phyloP scores from a whole-genome alignment of 139 green algal genomes.

The Chlamydomonas urium region DNA sequence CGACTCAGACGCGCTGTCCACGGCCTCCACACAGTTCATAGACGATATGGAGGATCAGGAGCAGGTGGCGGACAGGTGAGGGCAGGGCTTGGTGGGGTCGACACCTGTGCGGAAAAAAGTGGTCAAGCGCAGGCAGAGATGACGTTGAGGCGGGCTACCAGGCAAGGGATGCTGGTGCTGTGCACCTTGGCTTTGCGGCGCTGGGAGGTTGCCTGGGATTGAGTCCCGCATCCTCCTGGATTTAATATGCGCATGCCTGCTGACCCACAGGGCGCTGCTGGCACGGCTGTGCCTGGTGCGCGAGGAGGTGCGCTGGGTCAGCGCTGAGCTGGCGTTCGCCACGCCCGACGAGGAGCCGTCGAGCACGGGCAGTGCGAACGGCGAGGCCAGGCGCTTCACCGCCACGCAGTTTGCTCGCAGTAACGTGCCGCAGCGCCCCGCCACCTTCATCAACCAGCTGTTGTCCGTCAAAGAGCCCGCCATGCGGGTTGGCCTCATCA shows the following conservation, averaged over 20 bases:
- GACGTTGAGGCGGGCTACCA: too few relatives aligned
- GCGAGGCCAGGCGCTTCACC: neutral
- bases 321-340: constrained; percentile 9
- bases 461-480: constrained; percentile 24
- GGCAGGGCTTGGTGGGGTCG: too few relatives aligned
- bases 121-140: too few relatives aligned
- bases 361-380: neutral
- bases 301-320: constrained; percentile 43
- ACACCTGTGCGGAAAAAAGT: too few relatives aligned
- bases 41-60: constrained; percentile 61
- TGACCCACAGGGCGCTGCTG: constrained; percentile 26
- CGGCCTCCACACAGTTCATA: constrained; percentile 45
- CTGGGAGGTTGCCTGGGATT: too few relatives aligned
- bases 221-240: too few relatives aligned
- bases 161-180: too few relatives aligned
- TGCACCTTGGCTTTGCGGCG: too few relatives aligned
- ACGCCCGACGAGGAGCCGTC: neutral
- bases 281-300: constrained; percentile 43
- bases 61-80: neutral
- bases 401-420: constrained; percentile 25
- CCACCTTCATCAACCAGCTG: constrained; percentile 52
- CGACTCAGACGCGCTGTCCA: constrained; percentile 28
- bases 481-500: constrained; percentile 30
- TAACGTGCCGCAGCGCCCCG: constrained; percentile 47
- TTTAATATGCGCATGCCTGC: too few relatives aligned